Evolutionary conservation across 805 yeast species (phyloP), one percentile per base, ranked within the genome.

Genomic region (Huiozyma sinensis): DNA sequence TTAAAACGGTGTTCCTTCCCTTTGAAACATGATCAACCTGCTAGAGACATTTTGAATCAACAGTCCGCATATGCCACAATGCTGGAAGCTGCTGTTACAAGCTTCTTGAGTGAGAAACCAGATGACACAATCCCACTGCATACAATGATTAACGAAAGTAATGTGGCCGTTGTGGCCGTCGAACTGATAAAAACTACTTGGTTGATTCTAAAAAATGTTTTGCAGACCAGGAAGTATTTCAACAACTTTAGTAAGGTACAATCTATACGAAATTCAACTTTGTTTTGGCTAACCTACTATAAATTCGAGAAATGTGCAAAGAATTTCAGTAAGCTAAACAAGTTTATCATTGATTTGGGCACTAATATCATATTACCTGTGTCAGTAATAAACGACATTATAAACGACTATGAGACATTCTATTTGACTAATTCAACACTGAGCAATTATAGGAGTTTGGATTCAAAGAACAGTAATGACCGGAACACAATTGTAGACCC

Each of bases 261-360:
- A 6, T 40, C 48, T 8, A 53, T 79, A 10, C 61, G 61, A 38
- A 53, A 63, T 6, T 72, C 77, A 1, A 59, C 60, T 5, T 52
- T 68, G 17, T 83, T 79, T 51, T 82, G 88, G 88, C 55, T 60
- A 8, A 69, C 71, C 35, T 77, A 64, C 47, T 70, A 81, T 47
- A 73, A 75, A 39, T 77, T 73, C 52, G 82, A 80, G 48, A 69
- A 67, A 24, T 43, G 51, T 1, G 66, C 66, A 40, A 61, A 66
- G 13, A 77, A 78, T 47, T 61, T 68, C 30, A 56, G 56, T 28
- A 73, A 75, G 47, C 49, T 80, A 28, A 60, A 67, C 17, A 67
- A 62, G 37, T 64, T 80, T 11, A 62, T 78, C 9, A 57, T 65
- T 12, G 66, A 71, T 35, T 53, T 81, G 32, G 73, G 73, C 31